These are phyloP conservation scores for Volvox reticuliferus DNA, from an alignment of 139 green algal species.

Conservation along the genomic window DNA sequence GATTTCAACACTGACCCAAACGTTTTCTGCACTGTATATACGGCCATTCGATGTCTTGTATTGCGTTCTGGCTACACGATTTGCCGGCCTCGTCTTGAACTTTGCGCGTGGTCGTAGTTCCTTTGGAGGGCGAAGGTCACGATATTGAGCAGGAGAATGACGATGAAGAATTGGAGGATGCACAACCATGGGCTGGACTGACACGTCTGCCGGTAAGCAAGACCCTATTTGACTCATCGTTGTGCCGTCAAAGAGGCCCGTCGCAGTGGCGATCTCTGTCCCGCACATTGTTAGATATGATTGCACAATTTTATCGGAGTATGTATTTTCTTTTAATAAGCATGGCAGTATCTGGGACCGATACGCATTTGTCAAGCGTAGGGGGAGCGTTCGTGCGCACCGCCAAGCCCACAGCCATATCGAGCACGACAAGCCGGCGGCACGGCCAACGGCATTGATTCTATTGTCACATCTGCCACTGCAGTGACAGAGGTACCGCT, in stretches of 20 bases:
- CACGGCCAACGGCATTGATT: too few relatives aligned
- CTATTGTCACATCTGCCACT: too few relatives aligned
- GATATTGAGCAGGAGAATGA: slow-evolving; percentile 46
- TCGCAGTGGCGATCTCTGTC: neutral
- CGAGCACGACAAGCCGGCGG: too few relatives aligned
- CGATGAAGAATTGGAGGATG: slow-evolving; percentile 49
- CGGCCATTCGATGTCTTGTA: neutral
- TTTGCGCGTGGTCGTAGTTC: too few relatives aligned
- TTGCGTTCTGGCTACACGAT: neutral
- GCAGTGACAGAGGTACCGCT: too few relatives aligned
- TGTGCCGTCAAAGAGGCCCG: neutral
- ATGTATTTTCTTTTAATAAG: neutral
- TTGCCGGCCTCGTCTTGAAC: too few relatives aligned
- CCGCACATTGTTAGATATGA: neutral
- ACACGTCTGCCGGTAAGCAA: slow-evolving; percentile 53
- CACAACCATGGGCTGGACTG: slow-evolving; percentile 58
- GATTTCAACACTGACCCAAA: neutral
- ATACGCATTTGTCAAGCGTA: neutral
- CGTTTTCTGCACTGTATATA: neutral
- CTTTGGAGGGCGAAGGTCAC: neutral
- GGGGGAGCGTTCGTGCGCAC: neutral
- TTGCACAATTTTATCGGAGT: neutral
- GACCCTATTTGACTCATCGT: neutral
- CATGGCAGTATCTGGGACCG: neutral
- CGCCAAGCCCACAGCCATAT: too few relatives aligned